Conservation (phyloP, 768 basidiomycete species). For the Russula griseocarnosa region DNA sequence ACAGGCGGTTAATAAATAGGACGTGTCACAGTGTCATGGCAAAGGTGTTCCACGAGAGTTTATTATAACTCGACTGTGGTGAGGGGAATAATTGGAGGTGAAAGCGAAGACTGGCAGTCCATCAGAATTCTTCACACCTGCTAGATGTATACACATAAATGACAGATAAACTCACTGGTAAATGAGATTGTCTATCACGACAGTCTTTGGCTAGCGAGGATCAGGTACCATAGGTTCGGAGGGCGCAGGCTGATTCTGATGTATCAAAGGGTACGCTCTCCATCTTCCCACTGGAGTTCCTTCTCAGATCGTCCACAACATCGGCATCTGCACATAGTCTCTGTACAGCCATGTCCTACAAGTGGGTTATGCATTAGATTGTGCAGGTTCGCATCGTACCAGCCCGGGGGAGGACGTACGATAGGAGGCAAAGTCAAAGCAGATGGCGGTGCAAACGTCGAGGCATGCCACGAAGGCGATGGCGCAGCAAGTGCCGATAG, state of each 20-base stretch:
- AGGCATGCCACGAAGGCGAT: constrained; percentile 16
- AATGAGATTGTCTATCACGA: no score
- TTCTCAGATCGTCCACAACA: constrained; percentile 2
- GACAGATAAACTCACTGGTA: not conserved
- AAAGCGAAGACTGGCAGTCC: not conserved
- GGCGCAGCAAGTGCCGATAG: constrained; percentile 12
- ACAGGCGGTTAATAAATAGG: not conserved
- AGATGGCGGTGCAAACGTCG: constrained; percentile 20
- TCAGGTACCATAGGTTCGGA: constrained; percentile 8
- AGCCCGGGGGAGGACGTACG: constrained; percentile 12
- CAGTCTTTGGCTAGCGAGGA: not conserved
- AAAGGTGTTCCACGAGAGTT: no score
- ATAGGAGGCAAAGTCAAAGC: constrained; percentile 19
- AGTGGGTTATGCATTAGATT: not conserved
- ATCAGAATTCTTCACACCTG: not conserved
- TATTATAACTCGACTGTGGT: not conserved
- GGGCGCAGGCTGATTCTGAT: constrained; percentile 10
- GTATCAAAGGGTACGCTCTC: constrained; percentile 23
- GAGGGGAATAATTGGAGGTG: not conserved
- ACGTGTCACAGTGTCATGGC: not conserved
- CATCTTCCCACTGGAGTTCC: not conserved
- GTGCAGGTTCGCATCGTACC: not conserved
- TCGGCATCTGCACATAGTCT: constrained; percentile 13
- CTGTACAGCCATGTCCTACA: constrained; percentile 16
- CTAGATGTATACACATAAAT: not conserved